Evolutionary conservation across 768 basidiomycete species (phyloP), one percentile per base, ranked within the genome.

Genomic region (Leccinellum rugosiceps): DNA sequence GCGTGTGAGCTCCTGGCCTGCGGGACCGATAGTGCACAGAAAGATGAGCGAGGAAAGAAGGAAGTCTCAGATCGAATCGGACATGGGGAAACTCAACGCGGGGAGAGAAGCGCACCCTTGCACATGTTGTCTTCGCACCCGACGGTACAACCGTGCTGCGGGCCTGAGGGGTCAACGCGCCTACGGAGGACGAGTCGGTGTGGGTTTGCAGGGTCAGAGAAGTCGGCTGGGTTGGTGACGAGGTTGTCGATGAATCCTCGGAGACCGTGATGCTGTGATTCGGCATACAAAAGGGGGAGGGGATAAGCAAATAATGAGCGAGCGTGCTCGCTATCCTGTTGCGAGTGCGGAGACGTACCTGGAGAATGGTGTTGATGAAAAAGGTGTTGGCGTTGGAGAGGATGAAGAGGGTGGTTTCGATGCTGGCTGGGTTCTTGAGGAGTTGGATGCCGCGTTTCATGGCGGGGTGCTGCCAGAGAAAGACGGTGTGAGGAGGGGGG

Each of bases 121-220:
- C 97, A 99, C 95, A 99, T 97, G 78, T 99, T 98, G 14, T 87
- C 83, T 56, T 87, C 86, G 77, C 97, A 99, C 6, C 96, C 96
- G 52, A 96, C 80, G 45, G 76, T 77, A 74, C 97, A 99, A 7
- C 67, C 69, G 71, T 98, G 97, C 58, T 93, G 93, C 2, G 85
- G 85, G 1, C 84, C 90, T 21, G 75, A 63, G 11, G 92, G 90
- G 58, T 87, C 88, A 44, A 98, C 77, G 45, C 88, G 80, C 14
- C 95, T 81, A 30, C 83, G 80, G 48, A 99, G 75, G 56, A 86
- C 83, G 54, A 98, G 84, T 6, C 90, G 77, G 34, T 90, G 85
- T 1, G 66, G 81, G 7, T 76, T 65, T 19, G 84, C 79, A 85
- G 59, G 79, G 38, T 41, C 38, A 30, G 85, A 80, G 86, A 94